Evolutionary conservation across 768 basidiomycete genomes (phyloP), one percentile per base, ranked within the genome.

Genomic region (Leccinum fibrillosum): DNA sequence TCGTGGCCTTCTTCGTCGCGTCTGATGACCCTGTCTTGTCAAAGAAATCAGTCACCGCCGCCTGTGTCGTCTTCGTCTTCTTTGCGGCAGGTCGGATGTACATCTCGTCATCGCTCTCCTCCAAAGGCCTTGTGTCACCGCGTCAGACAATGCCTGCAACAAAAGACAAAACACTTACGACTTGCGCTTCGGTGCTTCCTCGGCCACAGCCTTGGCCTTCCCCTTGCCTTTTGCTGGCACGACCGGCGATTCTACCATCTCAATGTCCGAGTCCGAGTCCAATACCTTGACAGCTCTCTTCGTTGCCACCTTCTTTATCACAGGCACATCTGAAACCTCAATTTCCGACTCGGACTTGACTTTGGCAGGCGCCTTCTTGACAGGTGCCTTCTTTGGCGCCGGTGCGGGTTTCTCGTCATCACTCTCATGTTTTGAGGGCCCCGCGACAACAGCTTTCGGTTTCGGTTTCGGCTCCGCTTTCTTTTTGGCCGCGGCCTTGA

Each of bases 11-110:
- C 72, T 81, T 80, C 34, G 70, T 60, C 59, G 67, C 64, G 15
- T 75, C 77, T 2, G 72, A 66, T 10, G 74, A 69, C 5, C 68
- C 72, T 48, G 62, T 23, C 67, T 86, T 85, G 37, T 70, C 72
- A 62, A 88, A 86, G 77, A 86, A 88, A 65, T 87, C 85, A 5
- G 81, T 82, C 56, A 88, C 71, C 5, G 76, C 64, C 0, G 78
- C 67, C 55, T 81, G 77, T 9, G 66, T 35, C 21, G 68, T 65
- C 51, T 77, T 75, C 62, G 78, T 79, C 74, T 82, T 85, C 78
- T 87, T 88, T 54, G 74, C 71, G 0, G 73, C 77, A 7, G 84
- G 83, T 60, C 82, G 80, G 49, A 69, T 54, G 35, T 73, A 69
- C 23, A 64, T 62, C 28, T 79, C 79, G 15, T 80, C 81, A 21